phyloP scores from a whole-genome alignment of 1,284 basidiomycete genomes.

The Sanghuangporus weigelae region DNA sequence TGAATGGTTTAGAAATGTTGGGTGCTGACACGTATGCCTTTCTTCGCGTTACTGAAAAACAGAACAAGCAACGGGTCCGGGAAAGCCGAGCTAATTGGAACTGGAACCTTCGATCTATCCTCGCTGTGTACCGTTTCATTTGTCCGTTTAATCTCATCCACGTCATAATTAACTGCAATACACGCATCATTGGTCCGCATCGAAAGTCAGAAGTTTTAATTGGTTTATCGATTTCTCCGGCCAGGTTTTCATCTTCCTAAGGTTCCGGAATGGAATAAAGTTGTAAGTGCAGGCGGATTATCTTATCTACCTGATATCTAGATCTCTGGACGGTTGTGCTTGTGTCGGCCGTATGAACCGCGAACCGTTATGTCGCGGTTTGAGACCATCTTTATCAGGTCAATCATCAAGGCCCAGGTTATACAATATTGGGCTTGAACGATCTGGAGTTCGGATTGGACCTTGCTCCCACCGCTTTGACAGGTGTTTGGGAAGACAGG shows the following conservation, averaged over 20 bases:
- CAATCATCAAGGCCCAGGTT: no score
- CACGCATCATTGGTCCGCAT: not conserved
- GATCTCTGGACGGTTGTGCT: not conserved
- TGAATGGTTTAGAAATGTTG: not conserved
- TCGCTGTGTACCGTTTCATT: not conserved
- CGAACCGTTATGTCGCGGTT: no score
- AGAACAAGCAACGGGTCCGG: slow-evolving; percentile 1
- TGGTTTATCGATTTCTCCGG: no score
- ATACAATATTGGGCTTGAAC: no score
- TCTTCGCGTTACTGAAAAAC: not conserved
- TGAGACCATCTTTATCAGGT: no score
- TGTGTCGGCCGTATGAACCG: no score
- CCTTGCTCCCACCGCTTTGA: not conserved
- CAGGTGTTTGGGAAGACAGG: not conserved
- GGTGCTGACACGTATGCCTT: not conserved
- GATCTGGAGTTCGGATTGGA: not conserved
- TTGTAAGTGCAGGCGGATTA: no score
- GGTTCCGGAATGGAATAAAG: no score
- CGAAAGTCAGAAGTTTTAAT: not conserved
- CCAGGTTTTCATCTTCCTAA: no score
- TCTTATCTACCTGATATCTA: not conserved
- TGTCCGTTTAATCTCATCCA: not conserved
- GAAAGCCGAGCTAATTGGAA: slow-evolving; percentile 2
- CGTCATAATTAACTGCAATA: not conserved
- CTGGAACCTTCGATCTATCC: not conserved